Percentiles rank a stretch among this genome's conserved stretches.
These are phyloP conservation scores for Luvunga scandens DNA, from an alignment of 345 rosid species.

Conservation along the genomic window DNA sequence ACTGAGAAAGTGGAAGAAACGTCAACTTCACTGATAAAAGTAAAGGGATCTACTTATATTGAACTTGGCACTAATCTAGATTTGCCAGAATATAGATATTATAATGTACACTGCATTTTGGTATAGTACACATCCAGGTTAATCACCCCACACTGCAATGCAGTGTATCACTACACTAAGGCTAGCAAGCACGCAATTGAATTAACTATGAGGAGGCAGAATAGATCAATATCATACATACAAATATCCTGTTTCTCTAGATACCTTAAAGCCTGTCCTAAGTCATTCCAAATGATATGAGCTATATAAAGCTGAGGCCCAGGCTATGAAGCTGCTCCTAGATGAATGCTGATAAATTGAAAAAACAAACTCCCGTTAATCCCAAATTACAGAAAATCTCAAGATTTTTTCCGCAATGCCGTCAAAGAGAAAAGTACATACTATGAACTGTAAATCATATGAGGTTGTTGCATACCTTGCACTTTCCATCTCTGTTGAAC, in stretches of 20 bases:
- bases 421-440: not conserved
- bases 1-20: not conserved
- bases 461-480: slow-evolving; percentile 27
- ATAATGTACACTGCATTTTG: not conserved
- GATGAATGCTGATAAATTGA: not conserved
- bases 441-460: not conserved
- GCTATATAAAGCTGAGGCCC: not conserved
- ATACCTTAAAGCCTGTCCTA: not conserved
- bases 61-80: not conserved
- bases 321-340: not conserved
- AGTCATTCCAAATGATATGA: not conserved
- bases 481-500: slow-evolving; percentile 19
- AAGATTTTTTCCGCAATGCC: not conserved
- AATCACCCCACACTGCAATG: not conserved
- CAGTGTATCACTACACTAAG: not conserved
- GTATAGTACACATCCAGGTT: not conserved
- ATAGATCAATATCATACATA: not conserved
- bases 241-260: not conserved
- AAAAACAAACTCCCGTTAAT: no score
- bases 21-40: not conserved
- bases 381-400: not conserved
- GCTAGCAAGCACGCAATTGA: not conserved
- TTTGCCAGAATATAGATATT: not conserved
- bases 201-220: not conserved
- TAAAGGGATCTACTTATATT: not conserved